Base-by-base conservation (phyloP, 139 green algal genomes). In the Yamagishiella unicocca region DNA sequence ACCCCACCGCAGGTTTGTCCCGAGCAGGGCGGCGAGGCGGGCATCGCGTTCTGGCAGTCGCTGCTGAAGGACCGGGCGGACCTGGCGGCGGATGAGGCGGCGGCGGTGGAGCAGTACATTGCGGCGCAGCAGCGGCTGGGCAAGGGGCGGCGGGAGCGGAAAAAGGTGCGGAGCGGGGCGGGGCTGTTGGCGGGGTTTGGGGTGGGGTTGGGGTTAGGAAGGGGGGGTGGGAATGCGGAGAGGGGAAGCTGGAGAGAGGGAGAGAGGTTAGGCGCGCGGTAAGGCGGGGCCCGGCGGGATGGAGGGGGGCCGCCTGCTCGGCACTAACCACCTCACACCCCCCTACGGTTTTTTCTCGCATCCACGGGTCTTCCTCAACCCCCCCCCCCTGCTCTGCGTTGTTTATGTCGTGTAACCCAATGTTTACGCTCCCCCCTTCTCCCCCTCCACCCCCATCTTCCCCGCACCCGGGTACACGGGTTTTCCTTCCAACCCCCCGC, bases 11-110 rank as follows among this genome's bases (percentile, higher is more conserved):
- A 83, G 82, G 31, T 89, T 43, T 89, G 85, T 58, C 85, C 83
- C 0, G 87, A 89, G 61, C 67, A 89, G 33, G 46, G 54, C n/a
- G 68, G 74, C 9, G 62, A 78, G 58, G 74, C 58, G 31, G 78
- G 61, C 2, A 21, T 76, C 4, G 19, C 88, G 9, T 92, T 92
- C 83, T 93, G 90, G 90, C 40, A 91, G 67, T 22, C n/a, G 29
- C 81, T 91, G 46, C 82, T 90, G 45, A 27, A 73, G 76, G 29
- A 64, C 31, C 50, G 25, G 29, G 35, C 54, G n/a, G 38, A 85
- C 10, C 58, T 74, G 78, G 58, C 33, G 40, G 35, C 62, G 33
- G 45, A 61, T 53, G 55, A 74, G 38, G 77, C 55, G 37, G 77
- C 77, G 77, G 77, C 77, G 37, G 1, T 58, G 77, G 58, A 58